A percentile compares a stretch with the other conserved stretches of the same genome.
These are phyloP conservation scores for Kurtzmaniella quercitrusa DNA, from an alignment of 1,139 yeast genomes.

Conservation along the genomic window DNA sequence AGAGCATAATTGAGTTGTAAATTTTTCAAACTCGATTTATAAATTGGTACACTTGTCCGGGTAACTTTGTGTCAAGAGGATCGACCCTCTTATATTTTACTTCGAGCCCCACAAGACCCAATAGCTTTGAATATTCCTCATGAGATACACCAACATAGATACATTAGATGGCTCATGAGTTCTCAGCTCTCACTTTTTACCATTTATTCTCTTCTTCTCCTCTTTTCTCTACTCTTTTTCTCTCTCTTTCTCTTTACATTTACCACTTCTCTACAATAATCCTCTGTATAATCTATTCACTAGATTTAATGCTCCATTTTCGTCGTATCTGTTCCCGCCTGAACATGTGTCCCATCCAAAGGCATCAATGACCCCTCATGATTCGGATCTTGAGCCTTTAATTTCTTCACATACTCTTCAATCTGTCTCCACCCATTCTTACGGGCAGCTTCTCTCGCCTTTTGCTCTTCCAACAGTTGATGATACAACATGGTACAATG, in stretches of 20 bases:
- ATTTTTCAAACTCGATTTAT: neutral
- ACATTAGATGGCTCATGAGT: too few species aligned
- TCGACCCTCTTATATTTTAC: too few species aligned
- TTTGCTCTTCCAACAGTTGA: constrained; percentile 65
- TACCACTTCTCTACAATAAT: neutral
- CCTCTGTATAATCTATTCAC: neutral
- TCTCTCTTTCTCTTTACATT: too few species aligned
- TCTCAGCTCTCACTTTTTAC: too few species aligned
- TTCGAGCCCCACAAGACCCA: too few species aligned
- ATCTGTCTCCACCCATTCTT: constrained; percentile 73
- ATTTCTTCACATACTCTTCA: constrained; percentile 52
- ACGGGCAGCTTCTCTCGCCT: constrained; percentile 56
- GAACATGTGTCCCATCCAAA: neutral
- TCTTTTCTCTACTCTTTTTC: too few species aligned
- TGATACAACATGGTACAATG: constrained; percentile 86
- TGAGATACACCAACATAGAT: too few species aligned
- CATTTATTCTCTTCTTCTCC: too few species aligned
- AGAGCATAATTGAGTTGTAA: neutral
- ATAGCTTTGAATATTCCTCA: too few species aligned
- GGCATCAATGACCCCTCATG: constrained; percentile 7
- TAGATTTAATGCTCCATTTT: neutral
- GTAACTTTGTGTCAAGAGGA: neutral
- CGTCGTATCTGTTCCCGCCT: constrained; percentile 2
- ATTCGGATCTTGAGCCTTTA: constrained; percentile 15
- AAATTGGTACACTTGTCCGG: neutral